Evolutionary conservation across 805 yeast genomes (phyloP), one percentile per base, ranked within the genome.

Genomic region (Vanderwaltozyma yarrowii): DNA sequence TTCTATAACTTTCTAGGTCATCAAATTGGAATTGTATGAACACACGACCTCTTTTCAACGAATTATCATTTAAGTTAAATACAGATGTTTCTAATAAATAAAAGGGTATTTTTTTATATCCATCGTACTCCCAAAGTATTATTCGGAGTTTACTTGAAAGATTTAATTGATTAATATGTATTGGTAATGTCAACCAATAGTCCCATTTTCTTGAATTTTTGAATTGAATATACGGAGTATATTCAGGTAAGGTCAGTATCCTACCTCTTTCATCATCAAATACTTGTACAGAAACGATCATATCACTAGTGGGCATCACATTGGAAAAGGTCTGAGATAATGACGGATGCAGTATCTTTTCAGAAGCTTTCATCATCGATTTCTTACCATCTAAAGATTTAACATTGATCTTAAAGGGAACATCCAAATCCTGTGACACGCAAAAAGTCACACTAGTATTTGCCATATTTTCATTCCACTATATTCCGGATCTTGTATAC

Each of bases 21-120:
- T 52, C 57, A 21, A 44, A 41, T 39, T 58, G 54, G 13, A 77
- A 60, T 34, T 52, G 62, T 23, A 80, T 50, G 33, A 73, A 71
- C 52, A 83, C 94, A 23, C 77, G 64, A 0, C 96, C 96, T 44
- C 74, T 74, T 38, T 80, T 70, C 48, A 89, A 59, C 1, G 84
- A 71, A 39, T 76, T 71, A 37, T 74, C 71, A 5, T 60, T 58
- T 0, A 56, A 52, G 49, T 76, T 72, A 58, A 84, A 89, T 3
- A 88, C 51, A 2, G 69, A 56, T 1, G 84, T 54, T 27, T 70
- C 70, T 1, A 88, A 73, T 0, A 67, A 61, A 6, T 87, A 92
- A 56, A 83, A 78, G 0, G 73, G 61, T 1, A 69, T 45, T 18
- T 58, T 62, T 6, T 69, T 63, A 0, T 77, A 73, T 8, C 77